Conservation (phyloP, 192 early-diverging fungal genomes). For the Backusella mclennaniae region DNA sequence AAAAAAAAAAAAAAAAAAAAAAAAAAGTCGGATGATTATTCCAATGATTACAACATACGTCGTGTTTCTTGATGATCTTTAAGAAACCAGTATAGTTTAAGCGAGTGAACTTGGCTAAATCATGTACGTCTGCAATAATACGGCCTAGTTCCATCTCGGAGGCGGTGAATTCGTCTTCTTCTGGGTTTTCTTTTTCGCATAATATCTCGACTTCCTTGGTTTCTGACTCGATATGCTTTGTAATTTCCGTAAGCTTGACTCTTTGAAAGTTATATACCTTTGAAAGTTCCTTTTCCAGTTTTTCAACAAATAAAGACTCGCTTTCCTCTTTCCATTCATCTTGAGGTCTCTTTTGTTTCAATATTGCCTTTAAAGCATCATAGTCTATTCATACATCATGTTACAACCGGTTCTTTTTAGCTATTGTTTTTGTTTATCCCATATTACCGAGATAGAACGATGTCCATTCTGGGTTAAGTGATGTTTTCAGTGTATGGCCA, state of each 20-base stretch:
- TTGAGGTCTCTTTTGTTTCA: slow-evolving; percentile 63
- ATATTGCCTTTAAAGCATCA: slow-evolving; percentile 79
- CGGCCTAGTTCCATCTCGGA: slow-evolving; percentile 68
- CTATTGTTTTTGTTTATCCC: too few relatives aligned
- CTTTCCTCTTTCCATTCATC: slow-evolving; percentile 79
- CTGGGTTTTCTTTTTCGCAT: slow-evolving; percentile 39
- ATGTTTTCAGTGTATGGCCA: slow-evolving; percentile 79
- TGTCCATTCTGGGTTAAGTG: slow-evolving; percentile 83
- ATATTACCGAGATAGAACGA: slow-evolving; percentile 69
- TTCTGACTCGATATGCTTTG: slow-evolving; percentile 63
- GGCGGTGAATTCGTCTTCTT: slow-evolving; percentile 61
- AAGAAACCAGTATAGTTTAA: slow-evolving; percentile 84
- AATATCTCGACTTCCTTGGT: slow-evolving; percentile 60
- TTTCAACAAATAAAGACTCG: slow-evolving; percentile 81
- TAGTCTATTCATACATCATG: slow-evolving; percentile 43
- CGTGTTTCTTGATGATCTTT: slow-evolving; percentile 99
- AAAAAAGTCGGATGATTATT: neutral
- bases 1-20: neutral
- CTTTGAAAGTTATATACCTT: slow-evolving; percentile 83
- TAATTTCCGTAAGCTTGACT: slow-evolving; percentile 72
- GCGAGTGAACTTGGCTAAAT: slow-evolving; percentile 78
- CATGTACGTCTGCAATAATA: slow-evolving; percentile 79
- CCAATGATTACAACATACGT: slow-evolving; percentile 41
- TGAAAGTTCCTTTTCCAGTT: slow-evolving; percentile 87
- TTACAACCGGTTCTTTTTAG: neutral